Evolutionary conservation across 2,329 filamentous ascomycete genomes (phyloP).

Genomic region (Aphanocladium album): DNA sequence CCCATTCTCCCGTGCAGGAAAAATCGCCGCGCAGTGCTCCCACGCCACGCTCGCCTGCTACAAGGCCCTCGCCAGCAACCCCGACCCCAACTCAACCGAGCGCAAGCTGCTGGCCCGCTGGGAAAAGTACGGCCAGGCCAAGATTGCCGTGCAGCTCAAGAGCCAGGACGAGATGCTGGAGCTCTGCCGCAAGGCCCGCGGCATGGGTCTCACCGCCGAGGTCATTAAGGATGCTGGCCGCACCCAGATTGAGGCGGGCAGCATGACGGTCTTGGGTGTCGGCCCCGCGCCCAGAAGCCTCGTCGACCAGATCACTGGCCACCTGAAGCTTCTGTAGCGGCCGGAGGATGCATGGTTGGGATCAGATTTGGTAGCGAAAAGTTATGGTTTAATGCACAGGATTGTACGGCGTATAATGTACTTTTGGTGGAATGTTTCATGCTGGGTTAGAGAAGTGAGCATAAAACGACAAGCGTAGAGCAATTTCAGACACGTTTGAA

Average conservation of each 20-base stretch:
- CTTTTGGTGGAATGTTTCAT: background rate
- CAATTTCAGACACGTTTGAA: background rate
- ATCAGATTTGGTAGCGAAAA: background rate
- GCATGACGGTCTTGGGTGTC: constrained; percentile 84
- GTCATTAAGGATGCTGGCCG: constrained; percentile 93
- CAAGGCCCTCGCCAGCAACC: constrained; percentile 64
- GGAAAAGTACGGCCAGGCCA: constrained; percentile 83
- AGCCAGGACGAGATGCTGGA: constrained; percentile 75
- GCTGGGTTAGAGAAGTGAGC: background rate
- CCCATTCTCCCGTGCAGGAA: constrained; percentile 55
- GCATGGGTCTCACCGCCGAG: constrained; percentile 79
- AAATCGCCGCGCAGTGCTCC: constrained; percentile 92
- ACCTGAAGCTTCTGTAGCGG: constrained; percentile 71
- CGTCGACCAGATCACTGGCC: constrained; percentile 80
- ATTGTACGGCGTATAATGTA: background rate
- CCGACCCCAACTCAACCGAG: constrained; percentile 48
- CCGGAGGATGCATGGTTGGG: background rate
- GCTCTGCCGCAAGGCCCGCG: constrained; percentile 72
- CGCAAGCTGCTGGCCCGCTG: constrained; percentile 70
- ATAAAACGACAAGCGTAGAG: background rate
- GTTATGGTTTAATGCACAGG: background rate
- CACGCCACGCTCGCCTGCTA: constrained; percentile 98
- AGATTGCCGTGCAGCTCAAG: constrained; percentile 88
- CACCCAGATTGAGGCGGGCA: constrained; percentile 93
- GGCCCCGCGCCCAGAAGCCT: constrained; percentile 77